phyloP scores from a whole-genome alignment of 1,139 yeast genomes.

The Debaryomyces coudertii region DNA sequence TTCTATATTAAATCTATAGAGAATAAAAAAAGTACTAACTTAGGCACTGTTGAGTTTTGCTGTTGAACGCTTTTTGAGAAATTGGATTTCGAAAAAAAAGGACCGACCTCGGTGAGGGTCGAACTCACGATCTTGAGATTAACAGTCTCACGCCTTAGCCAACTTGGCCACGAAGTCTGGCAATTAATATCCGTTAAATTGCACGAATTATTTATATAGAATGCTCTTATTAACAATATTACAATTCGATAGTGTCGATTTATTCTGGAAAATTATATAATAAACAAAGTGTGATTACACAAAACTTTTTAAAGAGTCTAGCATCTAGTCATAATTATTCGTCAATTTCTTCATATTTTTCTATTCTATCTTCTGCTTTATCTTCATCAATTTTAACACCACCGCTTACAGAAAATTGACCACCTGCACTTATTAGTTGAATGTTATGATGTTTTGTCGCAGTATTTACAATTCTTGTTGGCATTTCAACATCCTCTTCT shows the following conservation, averaged over 20 bases:
- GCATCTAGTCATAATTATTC: slow-evolving; percentile 16
- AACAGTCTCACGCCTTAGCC: slow-evolving; percentile 50
- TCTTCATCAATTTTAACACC: slow-evolving; percentile 71
- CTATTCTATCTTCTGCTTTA: slow-evolving; percentile 59
- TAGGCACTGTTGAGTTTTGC: background rate
- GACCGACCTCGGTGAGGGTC: slow-evolving; percentile 41
- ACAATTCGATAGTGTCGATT: background rate
- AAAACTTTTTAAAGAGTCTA: background rate
- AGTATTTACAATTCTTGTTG: slow-evolving; percentile 87
- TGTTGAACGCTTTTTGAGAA: background rate
- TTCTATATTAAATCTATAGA: background rate
- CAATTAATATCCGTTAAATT: too few relatives aligned
- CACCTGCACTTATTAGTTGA: slow-evolving; percentile 81
- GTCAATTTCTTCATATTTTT: slow-evolving; percentile 50
- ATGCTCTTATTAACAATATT: too few relatives aligned
- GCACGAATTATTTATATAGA: too few relatives aligned
- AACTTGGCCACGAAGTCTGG: slow-evolving; percentile 46
- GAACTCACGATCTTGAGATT: slow-evolving; percentile 48
- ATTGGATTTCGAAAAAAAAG: slow-evolving; percentile 14
- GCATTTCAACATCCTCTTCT: slow-evolving; percentile 85
- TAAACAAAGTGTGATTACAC: slow-evolving; percentile 2
- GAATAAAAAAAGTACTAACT: background rate
- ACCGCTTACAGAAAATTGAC: slow-evolving; percentile 89
- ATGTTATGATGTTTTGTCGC: slow-evolving; percentile 84
- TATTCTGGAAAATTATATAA: background rate